Evolutionary conservation across 2,329 filamentous ascomycete species (phyloP), one percentile per base, ranked within the genome.

Genomic region (Penicillium polonicum): DNA sequence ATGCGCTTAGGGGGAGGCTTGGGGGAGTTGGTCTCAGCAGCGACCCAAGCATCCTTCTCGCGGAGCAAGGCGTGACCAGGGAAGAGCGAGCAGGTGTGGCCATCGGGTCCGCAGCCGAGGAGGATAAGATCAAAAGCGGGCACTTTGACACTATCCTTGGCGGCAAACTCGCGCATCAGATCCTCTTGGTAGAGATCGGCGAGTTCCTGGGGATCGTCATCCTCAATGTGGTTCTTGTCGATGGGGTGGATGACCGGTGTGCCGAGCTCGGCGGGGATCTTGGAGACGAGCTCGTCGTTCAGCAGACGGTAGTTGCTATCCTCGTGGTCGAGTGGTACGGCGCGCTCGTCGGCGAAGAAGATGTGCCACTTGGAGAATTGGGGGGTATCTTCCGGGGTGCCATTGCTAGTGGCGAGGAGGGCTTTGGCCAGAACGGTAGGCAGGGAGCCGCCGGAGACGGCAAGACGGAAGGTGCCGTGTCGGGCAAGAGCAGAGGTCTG

Each of bases 321-420:
- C 65, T 86, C 83, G 78, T 97, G 89, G 75, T 94, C 88, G 66
- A 97, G 87, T 23, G 94, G 90, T 52, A 97, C 94, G 67, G 91
- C 91, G 71, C 94, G 90, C 82, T 99, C 94, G 74, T 99, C 94
- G 72, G 93, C 93, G 77, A 97, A 97, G 83, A 97, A 99, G 72
- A 99, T 91, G 71, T 97, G 90, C 94, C 94, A 99, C 76, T 90
- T 91, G 73, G 83, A 81, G 77, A 95, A 96, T 68, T 89, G 82
- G 65, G 92, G 78, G 4, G 79, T 82, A 71, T 92, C 90, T 56
- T 87, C 78, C 12, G 68, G 63, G 38, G 73, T 75, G 48, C 77
- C 80, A 59, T 80, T 75, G 78, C 77, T 65, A 70, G 78, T 67
- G 21, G 85, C 72, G 27, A 97, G 85, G 12, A 97, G 85, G 10